phyloP scores from a whole-genome alignment of 805 yeast genomes.

The Candida easanensis region DNA sequence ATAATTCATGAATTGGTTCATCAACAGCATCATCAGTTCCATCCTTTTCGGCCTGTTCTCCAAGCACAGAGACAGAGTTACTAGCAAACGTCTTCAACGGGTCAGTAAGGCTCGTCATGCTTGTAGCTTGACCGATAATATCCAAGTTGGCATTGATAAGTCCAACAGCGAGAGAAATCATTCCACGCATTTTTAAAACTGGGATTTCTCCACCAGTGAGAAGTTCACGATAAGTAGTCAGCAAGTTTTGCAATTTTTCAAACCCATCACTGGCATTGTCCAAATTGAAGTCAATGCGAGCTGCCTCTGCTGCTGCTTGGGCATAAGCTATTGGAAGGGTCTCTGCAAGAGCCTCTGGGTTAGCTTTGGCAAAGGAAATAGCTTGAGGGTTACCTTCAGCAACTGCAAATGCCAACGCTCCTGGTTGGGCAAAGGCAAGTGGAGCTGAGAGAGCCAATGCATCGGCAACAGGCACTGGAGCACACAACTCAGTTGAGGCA shows the following conservation, averaged over 20 bases:
- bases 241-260: conserved; percentile 2
- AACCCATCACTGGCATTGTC: conserved; percentile 5
- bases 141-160: conserved; percentile 4
- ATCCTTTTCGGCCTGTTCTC: neutral
- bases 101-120: neutral
- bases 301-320: no score
- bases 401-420: neutral
- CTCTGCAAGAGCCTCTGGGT: neutral
- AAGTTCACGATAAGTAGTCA: conserved; percentile 3
- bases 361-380: conserved; percentile 1
- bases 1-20: neutral
- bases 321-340: no score
- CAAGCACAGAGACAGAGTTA: conserved; percentile 6
- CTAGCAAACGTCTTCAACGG: conserved; percentile 1
- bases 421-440: neutral
- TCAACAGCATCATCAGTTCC: conserved; percentile 4
- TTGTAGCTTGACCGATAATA: conserved; percentile 6
- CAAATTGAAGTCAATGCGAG: conserved; percentile 1
- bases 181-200: conserved; percentile 3
- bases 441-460: no score
- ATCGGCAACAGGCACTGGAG: no score
- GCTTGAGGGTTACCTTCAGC: neutral
- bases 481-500: no score
- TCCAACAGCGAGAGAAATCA: conserved; percentile 4
- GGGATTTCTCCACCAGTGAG: conserved; percentile 5